phyloP scores from a whole-genome alignment of 768 basidiomycete genomes.

The Neoboletus brunneissimus region DNA sequence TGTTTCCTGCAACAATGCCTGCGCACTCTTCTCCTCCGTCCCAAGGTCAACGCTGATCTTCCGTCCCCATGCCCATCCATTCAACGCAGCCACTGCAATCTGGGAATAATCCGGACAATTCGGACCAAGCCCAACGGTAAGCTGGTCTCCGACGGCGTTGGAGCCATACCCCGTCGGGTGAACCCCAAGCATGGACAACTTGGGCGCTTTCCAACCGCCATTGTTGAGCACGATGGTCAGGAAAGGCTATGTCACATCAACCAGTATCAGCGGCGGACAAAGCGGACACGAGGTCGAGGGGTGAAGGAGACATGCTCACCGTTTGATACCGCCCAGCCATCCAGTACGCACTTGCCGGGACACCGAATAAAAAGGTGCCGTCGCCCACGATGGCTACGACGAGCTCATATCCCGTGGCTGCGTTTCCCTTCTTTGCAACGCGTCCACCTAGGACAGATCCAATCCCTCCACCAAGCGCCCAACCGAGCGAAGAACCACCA shows the following conservation, averaged over 20 bases:
- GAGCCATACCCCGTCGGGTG: constrained; percentile 59
- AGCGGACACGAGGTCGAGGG: background rate
- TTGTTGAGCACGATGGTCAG: constrained; percentile 71
- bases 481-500: constrained; percentile 67
- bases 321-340: constrained; percentile 68
- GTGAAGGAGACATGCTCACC: constrained; percentile 34
- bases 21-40: constrained; percentile 20
- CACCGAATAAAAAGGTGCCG: constrained; percentile 65
- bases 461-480: constrained; percentile 63
- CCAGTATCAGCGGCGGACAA: background rate
- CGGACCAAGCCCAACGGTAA: constrained; percentile 66
- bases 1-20: constrained; percentile 30
- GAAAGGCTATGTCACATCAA: constrained; percentile 50
- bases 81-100: constrained; percentile 66
- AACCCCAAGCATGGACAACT: constrained; percentile 60
- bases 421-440: constrained; percentile 19
- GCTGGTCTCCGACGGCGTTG: constrained; percentile 40
- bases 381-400: constrained; percentile 64
- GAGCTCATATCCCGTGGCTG: constrained; percentile 44
- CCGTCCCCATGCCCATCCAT: constrained; percentile 62
- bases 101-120: constrained; percentile 55
- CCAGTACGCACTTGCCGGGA: constrained; percentile 68
- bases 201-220: constrained; percentile 68
- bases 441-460: constrained; percentile 51
- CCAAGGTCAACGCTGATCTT: constrained; percentile 33